Conservation (phyloP, 495 filamentous ascomycete species). For the Hyaloscypha bicolor region DNA sequence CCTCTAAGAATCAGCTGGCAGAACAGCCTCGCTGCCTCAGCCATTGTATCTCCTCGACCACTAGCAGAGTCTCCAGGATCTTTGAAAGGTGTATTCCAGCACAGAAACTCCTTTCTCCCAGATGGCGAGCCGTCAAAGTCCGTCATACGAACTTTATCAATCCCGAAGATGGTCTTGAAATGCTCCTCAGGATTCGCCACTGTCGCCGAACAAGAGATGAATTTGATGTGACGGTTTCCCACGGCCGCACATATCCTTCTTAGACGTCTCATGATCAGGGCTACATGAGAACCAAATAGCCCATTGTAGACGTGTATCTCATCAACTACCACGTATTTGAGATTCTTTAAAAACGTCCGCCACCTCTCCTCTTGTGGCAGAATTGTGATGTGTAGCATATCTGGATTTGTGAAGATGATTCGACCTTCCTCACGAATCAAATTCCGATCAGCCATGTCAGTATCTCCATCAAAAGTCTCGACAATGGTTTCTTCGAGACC, state of each 20-base stretch:
- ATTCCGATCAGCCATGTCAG: constrained; percentile 76
- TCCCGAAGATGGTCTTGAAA: constrained; percentile 92
- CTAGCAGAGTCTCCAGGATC: constrained; percentile 85
- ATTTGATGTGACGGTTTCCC: constrained; percentile 85
- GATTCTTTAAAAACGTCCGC: constrained; percentile 84
- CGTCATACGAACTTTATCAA: constrained; percentile 72
- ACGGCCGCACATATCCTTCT: constrained; percentile 88
- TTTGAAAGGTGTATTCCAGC: constrained; percentile 97
- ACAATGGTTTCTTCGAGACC: constrained; percentile 75
- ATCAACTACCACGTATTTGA: constrained; percentile 79
- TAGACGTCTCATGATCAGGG: constrained; percentile 91
- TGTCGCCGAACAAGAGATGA: constrained; percentile 96
- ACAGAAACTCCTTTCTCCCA: constrained; percentile 92
- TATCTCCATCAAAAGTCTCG: constrained; percentile 97
- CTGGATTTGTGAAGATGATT: constrained; percentile 97
- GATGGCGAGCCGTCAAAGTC: constrained; percentile 94
- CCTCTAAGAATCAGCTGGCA: constrained; percentile 88
- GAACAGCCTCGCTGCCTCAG: constrained; percentile 86
- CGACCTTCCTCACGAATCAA: constrained; percentile 83
- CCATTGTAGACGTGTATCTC: constrained; percentile 98
- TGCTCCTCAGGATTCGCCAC: constrained; percentile 93
- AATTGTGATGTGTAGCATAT: constrained; percentile 97
- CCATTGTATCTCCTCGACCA: constrained; percentile 79
- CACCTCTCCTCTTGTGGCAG: constrained; percentile 89
- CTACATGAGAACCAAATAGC: constrained; percentile 89